These are phyloP conservation scores for Pistacia atlantica DNA, from an alignment of 345 rosid genomes.

Conservation along the genomic window DNA sequence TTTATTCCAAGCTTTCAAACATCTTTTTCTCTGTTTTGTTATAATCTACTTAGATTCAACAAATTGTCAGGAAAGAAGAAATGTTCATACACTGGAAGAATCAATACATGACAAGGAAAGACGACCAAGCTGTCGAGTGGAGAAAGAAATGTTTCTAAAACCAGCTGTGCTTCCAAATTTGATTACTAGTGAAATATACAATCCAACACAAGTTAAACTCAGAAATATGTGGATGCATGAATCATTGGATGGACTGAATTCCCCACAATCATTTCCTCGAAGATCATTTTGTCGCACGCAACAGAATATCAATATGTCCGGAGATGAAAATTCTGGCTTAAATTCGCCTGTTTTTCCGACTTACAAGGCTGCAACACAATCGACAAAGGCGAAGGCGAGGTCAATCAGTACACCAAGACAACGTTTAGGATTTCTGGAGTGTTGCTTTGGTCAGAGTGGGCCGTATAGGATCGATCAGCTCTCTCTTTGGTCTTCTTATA, in stretches of 20 bases:
- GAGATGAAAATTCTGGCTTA: constrained; percentile 43
- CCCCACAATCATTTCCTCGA: constrained; percentile 58
- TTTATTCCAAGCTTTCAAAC: not conserved
- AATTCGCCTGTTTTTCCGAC: constrained; percentile 58
- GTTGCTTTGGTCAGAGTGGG: constrained; percentile 38
- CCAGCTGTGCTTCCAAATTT: constrained; percentile 23
- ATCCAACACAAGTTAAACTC: constrained; percentile 32
- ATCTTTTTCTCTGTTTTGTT: not conserved
- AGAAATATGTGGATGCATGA: constrained; percentile 38
- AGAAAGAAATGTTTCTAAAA: constrained; percentile 34
- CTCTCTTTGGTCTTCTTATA: constrained; percentile 50
- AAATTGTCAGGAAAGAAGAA: constrained; percentile 59
- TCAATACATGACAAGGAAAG: constrained; percentile 39
- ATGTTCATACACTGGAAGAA: constrained; percentile 44
- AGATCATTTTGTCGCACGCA: constrained; percentile 60
- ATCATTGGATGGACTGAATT: constrained; percentile 43
- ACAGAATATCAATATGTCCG: constrained; percentile 22
- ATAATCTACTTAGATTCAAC: not conserved
- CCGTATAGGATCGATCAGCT: constrained; percentile 29
- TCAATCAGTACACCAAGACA: constrained; percentile 83
- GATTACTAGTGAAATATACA: constrained; percentile 24
- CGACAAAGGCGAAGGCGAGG: constrained; percentile 78
- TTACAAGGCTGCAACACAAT: constrained; percentile 72
- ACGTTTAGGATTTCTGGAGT: constrained; percentile 42
- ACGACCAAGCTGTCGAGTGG: constrained; percentile 35